Base-by-base conservation (phyloP, 2,329 filamentous ascomycete species). In the Fusarium veterinarium region DNA sequence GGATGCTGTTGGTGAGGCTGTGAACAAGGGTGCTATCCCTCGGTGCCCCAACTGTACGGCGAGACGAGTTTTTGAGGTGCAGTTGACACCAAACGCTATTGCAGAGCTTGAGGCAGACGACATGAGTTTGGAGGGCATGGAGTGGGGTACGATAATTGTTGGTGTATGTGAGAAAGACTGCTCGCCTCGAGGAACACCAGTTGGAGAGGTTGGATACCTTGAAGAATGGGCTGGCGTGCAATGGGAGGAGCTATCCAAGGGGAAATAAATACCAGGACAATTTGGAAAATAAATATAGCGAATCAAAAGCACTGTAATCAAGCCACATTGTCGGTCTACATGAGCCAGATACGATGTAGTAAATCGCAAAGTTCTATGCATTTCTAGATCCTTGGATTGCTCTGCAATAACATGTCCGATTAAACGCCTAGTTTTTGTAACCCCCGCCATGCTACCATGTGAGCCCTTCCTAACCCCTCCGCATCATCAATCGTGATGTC, bases 141-240 rank as follows among this genome's bases (percentile, higher is more conserved):
- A 99, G 78, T 99, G 96, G 96, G 95, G 95, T 0, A 98, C 95
- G 1, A 88, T 99, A 13, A 90, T 99, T 64, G 85, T 98, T 41
- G 95, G 91, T 0, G 94, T 97, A 12, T 99, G 96, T 81, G 90
- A 88, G 73, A 89, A 84, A 78, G 94, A 98, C 80, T 98, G 96
- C 80, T 86, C 88, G 76, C 89, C 90, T 20, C 81, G 81, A 10
- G 88, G 88, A 1, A 86, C 90, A 11, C 81, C 82, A 17, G 84
- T 87, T 40, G 92, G 91, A 0, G 87, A 91, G 77, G 89, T 91
- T 1, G 93, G 91, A 3, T 98, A 97, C 82, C 78, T 95, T 23
- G 96, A 98, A 85, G 96, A 99, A 83, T 99, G 96, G 95, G 91
- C 89, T n/a, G 96, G 95, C 11, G 96, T 98, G 72, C 96, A 99